Base-by-base conservation (phyloP, 2,329 filamentous ascomycete species). In the Fusarium caatingaense region DNA sequence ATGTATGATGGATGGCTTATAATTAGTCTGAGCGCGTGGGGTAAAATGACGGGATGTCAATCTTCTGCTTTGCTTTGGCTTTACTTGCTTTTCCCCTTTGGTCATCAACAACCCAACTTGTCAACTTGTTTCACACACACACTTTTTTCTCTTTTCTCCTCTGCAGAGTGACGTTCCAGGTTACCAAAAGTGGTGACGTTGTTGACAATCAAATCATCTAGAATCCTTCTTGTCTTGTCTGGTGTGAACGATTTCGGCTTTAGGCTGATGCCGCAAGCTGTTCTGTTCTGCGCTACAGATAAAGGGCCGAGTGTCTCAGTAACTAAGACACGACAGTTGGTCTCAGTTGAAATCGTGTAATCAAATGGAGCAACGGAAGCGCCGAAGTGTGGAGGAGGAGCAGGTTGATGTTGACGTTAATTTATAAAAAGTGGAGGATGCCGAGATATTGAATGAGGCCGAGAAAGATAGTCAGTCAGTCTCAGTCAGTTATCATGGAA, bases 111-210 rank as follows among this genome's bases (percentile, higher is more conserved):
- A 41, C 28, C 41, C 48, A 34, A 23, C 34, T 54, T 50, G n/a
- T 54, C 50, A 54, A 45, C 59, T 44, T 56, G 64, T 60, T 55
- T 68, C 65, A 66, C 41, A 53, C 64, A 49, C 49, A 46, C 30
- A 30, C 28, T 15, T 23, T 21, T n/a, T 27, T 41, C 34, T 28
- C 27, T 41, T 41, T 20, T 40, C 30, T 30, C 28, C n/a, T 56
- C 60, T 69, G 66, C 61, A 69, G 49, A 45, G 56, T 70, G 67
- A 69, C 66, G 66, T 66, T 45, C 50, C 21, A 37, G 20, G 50
- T 54, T 57, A 60, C 44, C 47, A 34, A 40, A 51, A 45, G 56
- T 58, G 56, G 61, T 69, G 66, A 69, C 66, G 67, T 64, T 64
- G 34, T 64, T 54, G 56, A 53, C 34, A 27, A 59, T 55, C 54